Evolutionary conservation across 2,329 filamentous ascomycete genomes (phyloP), one percentile per base, ranked within the genome.

Genomic region (Thielaviopsis ethacetica): DNA sequence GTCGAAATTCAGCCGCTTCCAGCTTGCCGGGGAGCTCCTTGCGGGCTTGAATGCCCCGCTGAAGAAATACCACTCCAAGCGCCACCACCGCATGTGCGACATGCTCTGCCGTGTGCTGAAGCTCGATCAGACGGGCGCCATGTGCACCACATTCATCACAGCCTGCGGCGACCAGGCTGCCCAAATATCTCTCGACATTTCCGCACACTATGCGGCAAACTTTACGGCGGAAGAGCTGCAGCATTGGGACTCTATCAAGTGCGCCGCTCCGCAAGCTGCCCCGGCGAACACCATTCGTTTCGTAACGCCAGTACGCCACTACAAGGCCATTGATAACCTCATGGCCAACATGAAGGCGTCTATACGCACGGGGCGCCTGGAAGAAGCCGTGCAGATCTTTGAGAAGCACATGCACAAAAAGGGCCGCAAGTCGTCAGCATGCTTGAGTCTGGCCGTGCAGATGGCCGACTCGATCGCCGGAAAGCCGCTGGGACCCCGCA

Each of bases 311-410:
- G 9, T 44, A 13, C 51, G 57, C 12, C 57, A 58, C 52, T 53
- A 52, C 10, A 52, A 52, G 15, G 24, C 57, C 13, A 54, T 58
- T 4, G 55, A 61, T 24, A 44, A 47, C 10, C 47, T 61, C 13
- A 55, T 61, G 38, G 56, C 21, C 19, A 26, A 52, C n/a, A 61
- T 61, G 60, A 61, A 61, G 54, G 26, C 34, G 5, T 41, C 49
- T 12, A 54, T 59, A 27, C 49, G 54, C 6, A 9, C 54, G 7
- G 57, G 54, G 7, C 50, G 56, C 5, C 41, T 41, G 3, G 34
- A 38, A 5, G 53, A 56, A 4, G 60, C 56, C 1, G 51, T 58
- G n/a, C 50, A 53, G 5, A 27, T 34, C 15, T 61, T 61, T 30
- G 53, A 59, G 27, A 41, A 22, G 30, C 44, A 61, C 34, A 24